Evolutionary conservation across 2,329 filamentous ascomycete species (phyloP).

Genomic region (Aciculosporium take): DNA sequence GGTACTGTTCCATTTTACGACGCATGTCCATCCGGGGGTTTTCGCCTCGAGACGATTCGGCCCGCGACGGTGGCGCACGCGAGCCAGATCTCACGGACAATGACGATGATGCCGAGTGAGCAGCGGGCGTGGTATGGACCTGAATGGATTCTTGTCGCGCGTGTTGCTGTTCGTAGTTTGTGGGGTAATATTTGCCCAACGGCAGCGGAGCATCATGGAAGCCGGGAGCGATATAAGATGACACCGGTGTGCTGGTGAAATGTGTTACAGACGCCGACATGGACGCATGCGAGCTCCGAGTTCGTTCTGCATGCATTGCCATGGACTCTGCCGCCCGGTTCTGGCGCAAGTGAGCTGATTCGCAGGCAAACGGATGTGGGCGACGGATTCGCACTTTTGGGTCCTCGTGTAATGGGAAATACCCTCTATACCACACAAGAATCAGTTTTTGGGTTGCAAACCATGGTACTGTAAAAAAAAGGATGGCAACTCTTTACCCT

Average conservation of each 20-base stretch:
- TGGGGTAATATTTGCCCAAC: constrained; percentile 49
- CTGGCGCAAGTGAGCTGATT: constrained; percentile 24
- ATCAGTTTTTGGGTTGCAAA: neutral
- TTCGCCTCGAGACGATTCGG: constrained; percentile 7
- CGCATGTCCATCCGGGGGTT: constrained; percentile 29
- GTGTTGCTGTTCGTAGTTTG: constrained; percentile 37
- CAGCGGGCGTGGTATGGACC: constrained; percentile 11
- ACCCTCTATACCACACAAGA: constrained; percentile 35
- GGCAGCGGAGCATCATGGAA: constrained; percentile 33
- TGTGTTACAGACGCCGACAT: constrained; percentile 10
- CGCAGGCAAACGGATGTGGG: constrained; percentile 37
- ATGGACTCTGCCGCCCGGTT: constrained; percentile 19
- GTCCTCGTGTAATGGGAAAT: constrained; percentile 47
- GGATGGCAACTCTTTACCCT: constrained; percentile 30
- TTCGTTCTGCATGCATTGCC: constrained; percentile 14
- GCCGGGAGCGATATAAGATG: constrained; percentile 37
- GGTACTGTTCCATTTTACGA: constrained; percentile 41
- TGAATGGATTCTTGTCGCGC: constrained; percentile 7
- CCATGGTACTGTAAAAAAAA: neutral
- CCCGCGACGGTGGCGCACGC: constrained; percentile 14
- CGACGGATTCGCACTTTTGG: constrained; percentile 30
- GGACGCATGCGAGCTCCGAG: constrained; percentile 9
- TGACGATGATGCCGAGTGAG: constrained; percentile 17
- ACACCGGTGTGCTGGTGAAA: constrained; percentile 29
- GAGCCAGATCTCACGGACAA: constrained; percentile 22